These are phyloP conservation scores for Diplodia corticola DNA, from an alignment of 2,329 filamentous ascomycete genomes.

Conservation along the genomic window DNA sequence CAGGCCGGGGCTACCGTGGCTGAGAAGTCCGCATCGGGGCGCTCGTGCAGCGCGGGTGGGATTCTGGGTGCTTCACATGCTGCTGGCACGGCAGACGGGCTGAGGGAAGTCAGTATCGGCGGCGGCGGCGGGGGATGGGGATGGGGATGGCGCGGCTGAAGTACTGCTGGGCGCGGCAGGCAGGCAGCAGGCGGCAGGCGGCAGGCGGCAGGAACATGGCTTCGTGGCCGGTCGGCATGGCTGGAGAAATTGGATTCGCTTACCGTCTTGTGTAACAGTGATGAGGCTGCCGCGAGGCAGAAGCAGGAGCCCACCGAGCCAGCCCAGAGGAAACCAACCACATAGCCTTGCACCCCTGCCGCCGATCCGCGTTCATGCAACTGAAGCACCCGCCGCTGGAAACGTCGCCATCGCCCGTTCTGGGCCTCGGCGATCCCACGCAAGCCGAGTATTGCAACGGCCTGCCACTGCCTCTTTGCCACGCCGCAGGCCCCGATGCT, in stretches of 20 bases:
- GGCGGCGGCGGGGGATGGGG: too few relatives aligned
- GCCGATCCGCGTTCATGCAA: slow-evolving; percentile 18
- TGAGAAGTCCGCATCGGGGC: background rate
- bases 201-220: background rate
- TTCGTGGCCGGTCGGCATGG: background rate
- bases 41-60: background rate
- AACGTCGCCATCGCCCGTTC: background rate
- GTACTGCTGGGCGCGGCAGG: background rate
- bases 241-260: background rate
- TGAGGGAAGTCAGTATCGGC: background rate
- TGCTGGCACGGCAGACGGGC: background rate
- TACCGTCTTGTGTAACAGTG: slow-evolving; percentile 17
- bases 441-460: background rate
- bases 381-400: background rate
- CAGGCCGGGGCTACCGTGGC: background rate
- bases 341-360: background rate
- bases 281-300: background rate
- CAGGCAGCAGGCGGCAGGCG: background rate
- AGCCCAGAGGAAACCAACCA: background rate
- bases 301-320: slow-evolving; percentile 11
- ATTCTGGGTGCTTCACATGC: background rate
- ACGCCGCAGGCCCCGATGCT: background rate
- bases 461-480: background rate
- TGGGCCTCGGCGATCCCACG: slow-evolving; percentile 4
- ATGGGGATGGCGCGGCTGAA: background rate